Evolutionary conservation across 495 filamentous ascomycete species (phyloP).

Genomic region (Letharia columbiana): DNA sequence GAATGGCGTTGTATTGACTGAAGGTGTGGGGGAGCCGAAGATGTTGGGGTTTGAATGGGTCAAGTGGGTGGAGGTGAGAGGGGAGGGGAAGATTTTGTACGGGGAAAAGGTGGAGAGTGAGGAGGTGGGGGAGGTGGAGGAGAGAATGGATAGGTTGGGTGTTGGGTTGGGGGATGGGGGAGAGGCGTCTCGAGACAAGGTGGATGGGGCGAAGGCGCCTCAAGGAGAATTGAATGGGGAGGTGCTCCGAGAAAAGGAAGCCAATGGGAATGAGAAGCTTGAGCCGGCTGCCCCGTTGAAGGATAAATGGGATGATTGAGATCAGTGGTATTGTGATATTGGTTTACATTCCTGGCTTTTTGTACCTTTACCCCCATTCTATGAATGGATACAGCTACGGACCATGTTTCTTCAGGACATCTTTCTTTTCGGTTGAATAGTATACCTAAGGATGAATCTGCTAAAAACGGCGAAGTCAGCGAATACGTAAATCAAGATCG

Average conservation of each 20-base stretch:
- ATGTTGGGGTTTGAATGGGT: slow-evolving; percentile 42
- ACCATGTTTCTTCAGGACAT: not conserved
- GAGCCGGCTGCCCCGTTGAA: not conserved
- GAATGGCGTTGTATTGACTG: slow-evolving; percentile 64
- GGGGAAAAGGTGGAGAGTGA: slow-evolving; percentile 10
- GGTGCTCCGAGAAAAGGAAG: not conserved
- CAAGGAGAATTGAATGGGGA: not conserved
- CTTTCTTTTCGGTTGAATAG: not conserved
- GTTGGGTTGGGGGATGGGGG: not conserved
- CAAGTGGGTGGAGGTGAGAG: slow-evolving; percentile 48
- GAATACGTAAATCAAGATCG: not conserved
- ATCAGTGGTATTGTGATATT: not conserved
- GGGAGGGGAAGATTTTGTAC: not conserved
- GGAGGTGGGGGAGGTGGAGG: slow-evolving; percentile 6
- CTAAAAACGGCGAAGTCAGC: not conserved
- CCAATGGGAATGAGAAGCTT: not conserved
- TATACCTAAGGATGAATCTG: not conserved
- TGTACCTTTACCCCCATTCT: not conserved
- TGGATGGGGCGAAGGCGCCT: not conserved
- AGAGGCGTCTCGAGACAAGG: not conserved
- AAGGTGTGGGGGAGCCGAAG: slow-evolving; percentile 28
- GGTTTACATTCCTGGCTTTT: not conserved
- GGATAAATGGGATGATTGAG: slow-evolving; percentile 20
- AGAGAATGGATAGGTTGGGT: not conserved
- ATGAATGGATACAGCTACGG: not conserved